Conservation (phyloP, 2,329 filamentous ascomycete genomes). For the Sphaerulina populicola region DNA sequence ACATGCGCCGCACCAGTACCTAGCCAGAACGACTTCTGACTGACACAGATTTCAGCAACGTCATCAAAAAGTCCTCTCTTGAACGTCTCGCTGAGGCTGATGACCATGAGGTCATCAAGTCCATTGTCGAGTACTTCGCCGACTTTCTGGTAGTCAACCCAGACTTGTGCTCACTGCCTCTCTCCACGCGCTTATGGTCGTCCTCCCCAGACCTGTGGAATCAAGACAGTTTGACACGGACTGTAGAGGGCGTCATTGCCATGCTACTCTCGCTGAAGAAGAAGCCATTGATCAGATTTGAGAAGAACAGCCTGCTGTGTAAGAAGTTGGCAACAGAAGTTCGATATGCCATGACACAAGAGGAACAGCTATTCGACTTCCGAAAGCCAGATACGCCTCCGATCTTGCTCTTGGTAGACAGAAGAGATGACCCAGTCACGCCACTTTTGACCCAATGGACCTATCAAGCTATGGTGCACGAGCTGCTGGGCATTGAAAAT, state of each 20-base stretch:
- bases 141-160: slow-evolving; percentile 94
- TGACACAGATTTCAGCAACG: slow-evolving; percentile 76
- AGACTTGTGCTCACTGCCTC: slow-evolving; percentile 51
- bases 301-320: slow-evolving; percentile 79
- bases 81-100: slow-evolving; percentile 93
- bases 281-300: slow-evolving; percentile 87
- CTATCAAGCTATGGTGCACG: slow-evolving; percentile 99
- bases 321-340: slow-evolving; percentile 92
- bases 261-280: slow-evolving; percentile 86
- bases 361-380: slow-evolving; percentile 95
- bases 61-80: slow-evolving; percentile 90
- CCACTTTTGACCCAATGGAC: slow-evolving; percentile 96
- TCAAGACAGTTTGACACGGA: slow-evolving; percentile 72
- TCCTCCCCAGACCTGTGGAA: slow-evolving; percentile 74
- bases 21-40: slow-evolving; percentile 26
- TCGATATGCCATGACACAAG: slow-evolving; percentile 85
- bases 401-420: slow-evolving; percentile 80
- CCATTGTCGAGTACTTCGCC: slow-evolving; percentile 91
- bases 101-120: slow-evolving; percentile 91
- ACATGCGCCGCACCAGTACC: background rate
- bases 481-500: slow-evolving; percentile 85
- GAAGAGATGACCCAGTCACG: slow-evolving; percentile 88
- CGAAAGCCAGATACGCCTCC: slow-evolving; percentile 89
- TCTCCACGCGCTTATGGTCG: slow-evolving; percentile 28
- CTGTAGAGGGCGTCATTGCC: slow-evolving; percentile 78